phyloP scores from a whole-genome alignment of 176 grass and related monocot species.

The Oryza punctata region DNA sequence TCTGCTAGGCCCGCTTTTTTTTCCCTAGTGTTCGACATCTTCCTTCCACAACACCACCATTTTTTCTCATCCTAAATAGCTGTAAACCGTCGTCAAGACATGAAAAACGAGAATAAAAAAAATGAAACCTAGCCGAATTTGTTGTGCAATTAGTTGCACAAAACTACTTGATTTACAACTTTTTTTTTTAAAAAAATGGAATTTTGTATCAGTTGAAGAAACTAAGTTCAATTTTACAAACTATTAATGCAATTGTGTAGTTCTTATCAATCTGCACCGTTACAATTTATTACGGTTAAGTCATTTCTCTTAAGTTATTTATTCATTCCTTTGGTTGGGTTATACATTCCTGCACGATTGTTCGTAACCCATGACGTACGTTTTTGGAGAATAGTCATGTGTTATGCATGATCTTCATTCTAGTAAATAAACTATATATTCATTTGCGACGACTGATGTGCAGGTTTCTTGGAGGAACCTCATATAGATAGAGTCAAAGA shows the following conservation, averaged over 20 bases:
- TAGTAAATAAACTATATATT: neutral
- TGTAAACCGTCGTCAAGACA: neutral
- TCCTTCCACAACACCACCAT: neutral
- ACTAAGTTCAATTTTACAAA: neutral
- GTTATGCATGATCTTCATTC: neutral
- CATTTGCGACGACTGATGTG: neutral
- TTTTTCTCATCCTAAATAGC: neutral
- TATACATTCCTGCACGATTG: neutral
- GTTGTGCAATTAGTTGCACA: neutral
- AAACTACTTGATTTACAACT: neutral
- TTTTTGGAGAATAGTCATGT: neutral
- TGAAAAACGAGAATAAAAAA: neutral
- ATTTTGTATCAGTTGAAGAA: neutral
- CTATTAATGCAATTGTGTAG: too few relatives aligned
- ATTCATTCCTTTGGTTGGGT: neutral
- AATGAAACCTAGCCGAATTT: neutral
- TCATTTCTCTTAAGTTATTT: neutral
- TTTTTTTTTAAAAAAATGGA: neutral
- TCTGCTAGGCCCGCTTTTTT: neutral
- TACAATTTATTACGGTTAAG: neutral
- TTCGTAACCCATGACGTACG: slow-evolving; percentile 6
- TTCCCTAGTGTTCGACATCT: neutral
- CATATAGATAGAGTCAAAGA: neutral
- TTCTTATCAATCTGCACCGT: neutral
- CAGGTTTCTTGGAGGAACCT: neutral